Evolutionary conservation across 1,284 basidiomycete species (phyloP), one percentile per base, ranked within the genome.

Genomic region (Moesziomyces antarcticus): DNA sequence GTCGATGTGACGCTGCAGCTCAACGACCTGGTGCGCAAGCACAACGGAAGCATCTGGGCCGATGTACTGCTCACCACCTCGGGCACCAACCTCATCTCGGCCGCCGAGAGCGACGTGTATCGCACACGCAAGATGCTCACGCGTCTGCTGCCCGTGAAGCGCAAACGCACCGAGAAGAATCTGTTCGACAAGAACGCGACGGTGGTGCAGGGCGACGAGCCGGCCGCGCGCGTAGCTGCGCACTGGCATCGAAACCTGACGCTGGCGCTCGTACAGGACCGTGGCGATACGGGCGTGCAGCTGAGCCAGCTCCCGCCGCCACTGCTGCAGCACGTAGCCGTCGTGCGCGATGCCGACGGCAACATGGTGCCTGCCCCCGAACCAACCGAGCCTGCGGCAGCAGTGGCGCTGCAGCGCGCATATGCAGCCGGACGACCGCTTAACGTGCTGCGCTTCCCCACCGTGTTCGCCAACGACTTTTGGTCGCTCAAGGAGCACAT

Each of bases 181-280:
- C 88, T 98, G 13, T 86, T 98, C 35, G 56, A 63, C 47, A 84
- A 84, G 27, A 56, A 57, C 41, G 14, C 45, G 9, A 24, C 43
- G 5, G 11, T 47, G 5, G 47, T 85, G 40, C 86, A 84, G 27
- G 82, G 87, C 6, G 87, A 88, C 50, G 87, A 87, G 57, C 22
- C 54, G 14, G 55, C 42, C 20, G 62, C 64, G 40, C 30, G 30
- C 30, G 85, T 88, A 73, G 87, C 91, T 42, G 90, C 92, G 4
- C 92, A 94, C 85, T 99, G 94, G 92, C 90, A 93, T 77, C 79
- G 91, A 88, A 97, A 98, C 84, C 83, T 98, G 21, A 97, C 95
- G 0, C 85, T 99, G 40, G 92, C 92, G 10, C 86, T 98, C 45
- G 87, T 98, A 1, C 59, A 68, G 14, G 77, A 78, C 21, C 56